Evolutionary conservation across 345 rosid species (phyloP), one percentile per base, ranked within the genome.

Genomic region (Syzygium aqueum): DNA sequence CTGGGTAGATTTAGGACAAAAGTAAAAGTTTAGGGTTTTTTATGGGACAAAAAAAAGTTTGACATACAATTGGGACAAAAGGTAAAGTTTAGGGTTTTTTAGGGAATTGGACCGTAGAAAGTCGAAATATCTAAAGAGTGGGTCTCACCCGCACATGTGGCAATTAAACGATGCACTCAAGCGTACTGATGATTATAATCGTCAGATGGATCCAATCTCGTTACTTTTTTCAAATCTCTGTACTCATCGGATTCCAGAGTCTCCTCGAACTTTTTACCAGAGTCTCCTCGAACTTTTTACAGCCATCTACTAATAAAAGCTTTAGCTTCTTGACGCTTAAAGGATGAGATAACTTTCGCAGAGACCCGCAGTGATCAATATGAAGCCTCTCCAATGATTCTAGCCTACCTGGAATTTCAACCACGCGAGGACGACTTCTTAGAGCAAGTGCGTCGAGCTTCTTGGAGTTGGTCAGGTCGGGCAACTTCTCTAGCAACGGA

Each of bases 271-370:
- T 6, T 11, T 15, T 25, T n/a, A 11, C 65, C 2, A 59, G 7
- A 5, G 2, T 59, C 30, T 59, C 14, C 16, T 25, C 30, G 3
- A 25, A 59, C 0, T 6, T 11, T 15, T 25, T n/a, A 11, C 65
- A 11, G 11, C 9, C 7, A 0, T 11, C 0, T 11, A 59, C 9
- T 0, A 1, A 0, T 5, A 0, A 56, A 0, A 2, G 0, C n/a
- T 2, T 2, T 1, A 56, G 3, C 3, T 5, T 11, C 28, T 59
- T 11, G 7, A 27, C 11, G 30, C 65, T 59, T 27, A 3, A 59
- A 25, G 65, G 65, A 27, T 59, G 3, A 2, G 16, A 2, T 10
- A 57, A 25, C 7, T 5, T 2, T 2, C 0, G 30, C 3, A 59
- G 65, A 5, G 30, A 57, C 28, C 0, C 2, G 2, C 63, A 57